These are phyloP conservation scores for Cutaneotrichosporon spelunceum DNA, from an alignment of 1,284 basidiomycete genomes.

Conservation along the genomic window DNA sequence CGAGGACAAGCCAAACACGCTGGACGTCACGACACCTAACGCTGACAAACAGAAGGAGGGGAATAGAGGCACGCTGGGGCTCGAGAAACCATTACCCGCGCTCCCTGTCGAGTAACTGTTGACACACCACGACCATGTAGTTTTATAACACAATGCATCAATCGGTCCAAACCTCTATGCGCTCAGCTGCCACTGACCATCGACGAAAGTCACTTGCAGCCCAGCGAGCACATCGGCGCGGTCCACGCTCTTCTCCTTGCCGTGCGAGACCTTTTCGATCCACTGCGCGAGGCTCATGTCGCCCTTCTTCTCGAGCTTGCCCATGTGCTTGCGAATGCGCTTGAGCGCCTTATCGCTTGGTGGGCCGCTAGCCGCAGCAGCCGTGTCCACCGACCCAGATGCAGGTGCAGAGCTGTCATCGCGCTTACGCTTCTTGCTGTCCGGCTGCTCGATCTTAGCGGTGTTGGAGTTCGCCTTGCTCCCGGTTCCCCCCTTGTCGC, in stretches of 20 bases:
- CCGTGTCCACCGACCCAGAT: not conserved
- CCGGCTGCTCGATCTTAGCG: slow-evolving; percentile 6
- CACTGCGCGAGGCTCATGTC: slow-evolving; percentile 20
- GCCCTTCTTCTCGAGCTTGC: slow-evolving; percentile 30
- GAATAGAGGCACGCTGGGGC: not conserved
- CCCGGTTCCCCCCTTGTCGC: slow-evolving; percentile 51
- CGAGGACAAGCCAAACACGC: not conserved
- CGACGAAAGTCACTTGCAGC: slow-evolving; percentile 31
- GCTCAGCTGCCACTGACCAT: slow-evolving; percentile 37
- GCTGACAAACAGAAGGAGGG: not conserved
- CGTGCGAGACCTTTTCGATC: slow-evolving; percentile 27
- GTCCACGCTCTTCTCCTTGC: slow-evolving; percentile 35
- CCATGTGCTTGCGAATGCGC: slow-evolving; percentile 40
- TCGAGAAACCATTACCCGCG: slow-evolving; percentile 27
- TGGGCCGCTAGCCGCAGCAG: not conserved
- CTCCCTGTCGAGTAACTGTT: slow-evolving; percentile 17
- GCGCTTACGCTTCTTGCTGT: slow-evolving; percentile 43
- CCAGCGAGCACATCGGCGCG: slow-evolving; percentile 32
- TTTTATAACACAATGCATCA: slow-evolving; percentile 1
- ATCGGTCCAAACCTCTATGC: slow-evolving; percentile 9
- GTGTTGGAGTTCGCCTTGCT: slow-evolving; percentile 43
- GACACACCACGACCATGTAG: not conserved
- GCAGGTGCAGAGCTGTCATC: slow-evolving; percentile 20
- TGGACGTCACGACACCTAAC: not conserved
- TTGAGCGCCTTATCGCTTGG: slow-evolving; percentile 39